Base-by-base conservation (phyloP, 108 stramenopile genomes). In the Cyclostephanos invisitatus region DNA sequence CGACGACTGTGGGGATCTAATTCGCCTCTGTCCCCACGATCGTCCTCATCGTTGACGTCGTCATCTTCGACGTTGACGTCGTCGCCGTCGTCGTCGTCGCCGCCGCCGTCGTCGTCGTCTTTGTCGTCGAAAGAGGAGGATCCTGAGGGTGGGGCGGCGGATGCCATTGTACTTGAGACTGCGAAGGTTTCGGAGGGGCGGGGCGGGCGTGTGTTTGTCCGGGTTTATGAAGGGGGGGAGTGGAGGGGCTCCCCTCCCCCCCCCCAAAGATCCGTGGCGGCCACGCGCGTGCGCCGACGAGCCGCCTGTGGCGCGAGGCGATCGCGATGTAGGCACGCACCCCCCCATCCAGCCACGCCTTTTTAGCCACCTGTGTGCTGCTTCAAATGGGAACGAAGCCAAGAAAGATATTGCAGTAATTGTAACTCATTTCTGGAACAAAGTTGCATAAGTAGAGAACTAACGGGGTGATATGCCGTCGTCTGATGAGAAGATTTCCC, bases 401-500 rank as follows among this genome's bases (percentile, higher is more conserved):
- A n/a, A n/a, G n/a, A n/a, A n/a, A n/a, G n/a, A n/a, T n/a, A 36
- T 7, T 36, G 36, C 20, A 50, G 20, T 9, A 50, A 50, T 3
- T 8, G 21, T 6, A 20, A 25, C 7, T 54, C 53, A 12, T 12
- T 54, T 1, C 12, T 11, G 22, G 53, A 22, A 25, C 53, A 54
- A 2, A 2, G 11, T 27, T 11, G 7, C 20, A 54, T 27, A 54
- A 20, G 24, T 21, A 50, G 20, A 0, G 5, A 62, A 17, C 11
- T 10, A 24, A 24, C 44, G 46, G 8, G 44, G 46, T 67, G 51
- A 36, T 17, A 75, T 76, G 74, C 9, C 74, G 20, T 58, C 72
- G 17, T 8, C 67, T 7, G 72, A 73, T 42, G 78, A 80, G 59
- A 64, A 35, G 35, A 56, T 67, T 1, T 46, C 67, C 9, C 72